Percentiles rank a stretch among this genome's conserved stretches.
Evolutionary conservation across 2,329 filamentous ascomycete species (phyloP).

Genomic region (Spiromastix sp.): DNA sequence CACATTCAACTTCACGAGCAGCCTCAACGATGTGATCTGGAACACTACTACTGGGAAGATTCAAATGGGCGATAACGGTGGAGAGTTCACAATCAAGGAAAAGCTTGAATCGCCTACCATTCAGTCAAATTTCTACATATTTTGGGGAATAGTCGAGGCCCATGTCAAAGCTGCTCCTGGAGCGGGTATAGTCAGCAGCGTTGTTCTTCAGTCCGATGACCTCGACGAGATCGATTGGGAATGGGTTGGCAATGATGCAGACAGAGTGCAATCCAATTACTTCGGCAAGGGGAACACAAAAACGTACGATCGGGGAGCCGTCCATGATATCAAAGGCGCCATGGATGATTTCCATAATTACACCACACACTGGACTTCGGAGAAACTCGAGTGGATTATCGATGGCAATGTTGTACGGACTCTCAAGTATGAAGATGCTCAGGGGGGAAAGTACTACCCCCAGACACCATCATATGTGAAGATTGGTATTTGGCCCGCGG

Average conservation of each 20-base stretch:
- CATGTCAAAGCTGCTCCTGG: slow-evolving; percentile 78
- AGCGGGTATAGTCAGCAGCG: slow-evolving; percentile 80
- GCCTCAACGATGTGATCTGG: slow-evolving; percentile 57
- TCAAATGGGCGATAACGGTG: slow-evolving; percentile 60
- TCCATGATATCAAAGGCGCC: slow-evolving; percentile 56
- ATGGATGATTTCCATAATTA: slow-evolving; percentile 36
- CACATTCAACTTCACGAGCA: slow-evolving; percentile 36
- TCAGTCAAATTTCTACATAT: slow-evolving; percentile 87
- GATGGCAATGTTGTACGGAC: slow-evolving; percentile 53
- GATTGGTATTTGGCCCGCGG: slow-evolving; percentile 60
- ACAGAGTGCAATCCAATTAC: slow-evolving; percentile 69
- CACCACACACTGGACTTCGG: slow-evolving; percentile 55
- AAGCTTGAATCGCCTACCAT: slow-evolving; percentile 80
- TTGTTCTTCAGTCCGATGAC: slow-evolving; percentile 85
- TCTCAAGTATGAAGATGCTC: slow-evolving; percentile 51
- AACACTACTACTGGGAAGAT: slow-evolving; percentile 56
- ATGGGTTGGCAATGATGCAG: slow-evolving; percentile 24
- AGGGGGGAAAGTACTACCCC: slow-evolving; percentile 56
- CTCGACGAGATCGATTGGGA: slow-evolving; percentile 93
- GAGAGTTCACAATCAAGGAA: slow-evolving; percentile 65
- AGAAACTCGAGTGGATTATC: slow-evolving; percentile 54
- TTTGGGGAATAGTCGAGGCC: slow-evolving; percentile 87
- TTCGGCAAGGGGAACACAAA: slow-evolving; percentile 90
- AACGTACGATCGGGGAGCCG: slow-evolving; percentile 74
- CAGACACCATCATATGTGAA: slow-evolving; percentile 65